Conservation (phyloP, 108 stramenopile species). For the Stephanodiscus minutulus region DNA sequence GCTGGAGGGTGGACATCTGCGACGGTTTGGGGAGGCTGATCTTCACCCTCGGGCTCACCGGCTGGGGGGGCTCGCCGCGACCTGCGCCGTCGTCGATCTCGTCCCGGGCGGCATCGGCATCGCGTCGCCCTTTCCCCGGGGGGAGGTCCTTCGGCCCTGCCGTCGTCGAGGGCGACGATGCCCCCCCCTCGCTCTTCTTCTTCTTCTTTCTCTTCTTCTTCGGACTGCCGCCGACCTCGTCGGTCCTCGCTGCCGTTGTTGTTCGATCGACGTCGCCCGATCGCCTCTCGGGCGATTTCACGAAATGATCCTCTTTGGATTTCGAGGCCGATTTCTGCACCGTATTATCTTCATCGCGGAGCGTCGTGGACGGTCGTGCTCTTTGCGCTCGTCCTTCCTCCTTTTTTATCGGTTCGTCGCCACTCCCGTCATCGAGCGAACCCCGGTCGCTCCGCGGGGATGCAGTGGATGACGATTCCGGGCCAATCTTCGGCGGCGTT, state of each 20-base stretch:
- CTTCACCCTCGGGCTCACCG: conserved; percentile 20
- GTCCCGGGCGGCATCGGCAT: not conserved
- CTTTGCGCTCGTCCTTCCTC: not conserved
- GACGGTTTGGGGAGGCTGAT: conserved; percentile 27
- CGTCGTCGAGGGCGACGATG: not conserved
- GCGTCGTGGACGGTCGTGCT: not conserved
- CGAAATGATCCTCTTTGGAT: not conserved
- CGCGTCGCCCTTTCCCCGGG: not conserved
- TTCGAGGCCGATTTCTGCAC: not conserved
- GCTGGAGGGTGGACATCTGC: conserved; percentile 56
- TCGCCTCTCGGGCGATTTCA: not conserved
- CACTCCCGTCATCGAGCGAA: too few species aligned
- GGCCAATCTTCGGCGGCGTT: not conserved
- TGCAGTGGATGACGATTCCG: too few species aligned
- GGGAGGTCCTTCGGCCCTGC: not conserved
- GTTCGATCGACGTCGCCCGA: not conserved
- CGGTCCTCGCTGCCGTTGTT: not conserved
- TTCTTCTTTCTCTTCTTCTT: conserved; percentile 5
- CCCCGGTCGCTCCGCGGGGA: too few species aligned
- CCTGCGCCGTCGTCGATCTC: not conserved
- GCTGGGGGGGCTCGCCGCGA: not conserved
- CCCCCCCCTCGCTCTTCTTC: not conserved
- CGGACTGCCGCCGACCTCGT: not conserved
- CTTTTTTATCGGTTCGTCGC: not conserved
- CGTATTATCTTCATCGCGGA: not conserved